Evolutionary conservation across 192 early-diverging fungal genomes (phyloP).

Genomic region (Backusella psychrophila): DNA sequence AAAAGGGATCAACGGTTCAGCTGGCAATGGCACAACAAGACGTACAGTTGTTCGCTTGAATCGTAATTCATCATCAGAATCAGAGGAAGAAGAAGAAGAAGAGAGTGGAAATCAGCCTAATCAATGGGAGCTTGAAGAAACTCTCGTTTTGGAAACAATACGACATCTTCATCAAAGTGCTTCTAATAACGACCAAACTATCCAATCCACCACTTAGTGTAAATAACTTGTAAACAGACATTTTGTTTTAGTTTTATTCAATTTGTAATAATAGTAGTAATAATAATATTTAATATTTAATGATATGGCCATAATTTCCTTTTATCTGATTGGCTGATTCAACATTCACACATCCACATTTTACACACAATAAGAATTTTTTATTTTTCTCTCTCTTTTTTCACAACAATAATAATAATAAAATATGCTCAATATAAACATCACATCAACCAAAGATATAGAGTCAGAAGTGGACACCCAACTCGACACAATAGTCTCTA

Average conservation of each 20-base stretch:
- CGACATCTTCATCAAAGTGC: constrained; percentile 30
- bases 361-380: neutral
- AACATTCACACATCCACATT: neutral
- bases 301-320: neutral
- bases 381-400: neutral
- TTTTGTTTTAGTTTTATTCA: neutral
- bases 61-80: neutral
- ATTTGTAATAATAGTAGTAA: neutral
- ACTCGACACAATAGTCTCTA: neutral
- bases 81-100: constrained; percentile 12
- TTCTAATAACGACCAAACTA: neutral
- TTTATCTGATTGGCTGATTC: neutral
- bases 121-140: constrained; percentile 84
- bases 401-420: neutral
- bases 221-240: neutral
- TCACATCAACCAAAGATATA: neutral
- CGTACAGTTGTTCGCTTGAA: constrained; percentile 17
- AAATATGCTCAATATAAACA: constrained; percentile 1
- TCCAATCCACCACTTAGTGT: neutral
- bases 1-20: constrained; percentile 17
- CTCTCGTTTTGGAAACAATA: constrained; percentile 91
- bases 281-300: neutral
- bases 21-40: constrained; percentile 18
- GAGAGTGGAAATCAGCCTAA: constrained; percentile 56
- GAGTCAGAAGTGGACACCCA: neutral